Conservation (phyloP, 371 early-diverging fungal genomes). For the Mucor mucedo region DNA sequence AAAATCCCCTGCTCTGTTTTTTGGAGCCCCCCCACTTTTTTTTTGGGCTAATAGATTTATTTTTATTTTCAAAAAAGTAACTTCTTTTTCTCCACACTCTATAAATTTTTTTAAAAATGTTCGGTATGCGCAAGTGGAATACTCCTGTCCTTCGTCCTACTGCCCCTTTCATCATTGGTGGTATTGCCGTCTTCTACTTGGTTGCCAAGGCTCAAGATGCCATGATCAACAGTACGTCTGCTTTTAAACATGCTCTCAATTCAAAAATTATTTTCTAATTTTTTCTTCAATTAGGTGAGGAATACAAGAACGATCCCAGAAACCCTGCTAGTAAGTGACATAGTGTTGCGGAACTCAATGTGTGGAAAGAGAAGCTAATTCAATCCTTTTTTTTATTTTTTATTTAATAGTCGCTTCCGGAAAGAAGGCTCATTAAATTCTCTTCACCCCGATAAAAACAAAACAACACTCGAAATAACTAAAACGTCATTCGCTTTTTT, state of each 20-base stretch:
- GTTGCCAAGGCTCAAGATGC: conserved; percentile 55
- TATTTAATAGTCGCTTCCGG: conserved; percentile 50
- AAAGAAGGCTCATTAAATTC: conserved; percentile 58
- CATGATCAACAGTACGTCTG: conserved; percentile 54
- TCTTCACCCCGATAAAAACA: neutral
- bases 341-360: neutral
- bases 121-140: conserved; percentile 60
- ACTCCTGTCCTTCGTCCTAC: conserved; percentile 54
- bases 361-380: neutral
- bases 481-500: conserved; percentile 6
- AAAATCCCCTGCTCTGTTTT: conserved; percentile 1
- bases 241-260: neutral
- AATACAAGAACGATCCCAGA: conserved; percentile 62
- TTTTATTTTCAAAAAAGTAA: neutral
- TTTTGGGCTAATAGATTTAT: conserved; percentile 1
- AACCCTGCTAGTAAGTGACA: conserved; percentile 60
- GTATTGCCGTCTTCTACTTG: conserved; percentile 49
- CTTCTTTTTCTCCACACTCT: conserved; percentile 16
- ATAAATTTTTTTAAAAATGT: conserved; percentile 39
- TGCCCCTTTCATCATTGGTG: conserved; percentile 56
- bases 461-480: conserved; percentile 10
- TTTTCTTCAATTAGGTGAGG: conserved; percentile 40
- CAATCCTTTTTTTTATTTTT: conserved; percentile 6
- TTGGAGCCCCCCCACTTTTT: conserved; percentile 2
- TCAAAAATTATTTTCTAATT: neutral